Conservation (phyloP, 1,284 basidiomycete species). For the Cutaneotrichosporon arboriforme region DNA sequence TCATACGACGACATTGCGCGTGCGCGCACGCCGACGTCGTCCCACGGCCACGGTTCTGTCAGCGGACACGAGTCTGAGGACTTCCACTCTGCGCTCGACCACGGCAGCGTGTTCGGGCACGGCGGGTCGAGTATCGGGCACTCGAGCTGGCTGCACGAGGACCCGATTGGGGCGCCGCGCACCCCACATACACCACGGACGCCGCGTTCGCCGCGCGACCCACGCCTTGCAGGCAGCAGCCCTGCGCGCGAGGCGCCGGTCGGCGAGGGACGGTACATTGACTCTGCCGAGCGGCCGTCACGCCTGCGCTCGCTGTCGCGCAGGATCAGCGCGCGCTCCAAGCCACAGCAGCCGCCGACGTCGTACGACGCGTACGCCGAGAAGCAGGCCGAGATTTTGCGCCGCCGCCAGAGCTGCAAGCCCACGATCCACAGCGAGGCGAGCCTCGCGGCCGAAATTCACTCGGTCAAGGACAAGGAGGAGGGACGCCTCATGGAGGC, state of each 20-base stretch:
- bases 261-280: slow-evolving; percentile 4
- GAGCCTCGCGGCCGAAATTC: slow-evolving; percentile 30
- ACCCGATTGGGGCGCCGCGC: neutral
- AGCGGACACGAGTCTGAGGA: slow-evolving; percentile 1
- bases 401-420: slow-evolving; percentile 26
- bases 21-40: neutral
- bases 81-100: slow-evolving; percentile 3
- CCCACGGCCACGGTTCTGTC: neutral
- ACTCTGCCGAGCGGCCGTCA: neutral
- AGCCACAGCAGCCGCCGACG: slow-evolving; percentile 28
- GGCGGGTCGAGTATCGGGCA: slow-evolving; percentile 1
- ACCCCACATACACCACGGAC: neutral
- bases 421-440: slow-evolving; percentile 31
- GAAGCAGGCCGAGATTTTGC: slow-evolving; percentile 25
- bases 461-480: slow-evolving; percentile 33
- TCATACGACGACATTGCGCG: neutral
- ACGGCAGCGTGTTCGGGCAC: neutral
- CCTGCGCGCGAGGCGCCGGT: slow-evolving; percentile 3
- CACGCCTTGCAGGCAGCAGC: slow-evolving; percentile 3
- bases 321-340: slow-evolving; percentile 10
- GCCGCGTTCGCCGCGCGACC: neutral
- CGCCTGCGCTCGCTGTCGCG: slow-evolving; percentile 7
- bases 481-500: slow-evolving; percentile 37
- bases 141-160: slow-evolving; percentile 2
- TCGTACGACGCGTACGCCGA: slow-evolving; percentile 32